Evolutionary conservation across 2,329 filamentous ascomycete species (phyloP), one percentile per base, ranked within the genome.

Genomic region (Paradendryphiella salina): DNA sequence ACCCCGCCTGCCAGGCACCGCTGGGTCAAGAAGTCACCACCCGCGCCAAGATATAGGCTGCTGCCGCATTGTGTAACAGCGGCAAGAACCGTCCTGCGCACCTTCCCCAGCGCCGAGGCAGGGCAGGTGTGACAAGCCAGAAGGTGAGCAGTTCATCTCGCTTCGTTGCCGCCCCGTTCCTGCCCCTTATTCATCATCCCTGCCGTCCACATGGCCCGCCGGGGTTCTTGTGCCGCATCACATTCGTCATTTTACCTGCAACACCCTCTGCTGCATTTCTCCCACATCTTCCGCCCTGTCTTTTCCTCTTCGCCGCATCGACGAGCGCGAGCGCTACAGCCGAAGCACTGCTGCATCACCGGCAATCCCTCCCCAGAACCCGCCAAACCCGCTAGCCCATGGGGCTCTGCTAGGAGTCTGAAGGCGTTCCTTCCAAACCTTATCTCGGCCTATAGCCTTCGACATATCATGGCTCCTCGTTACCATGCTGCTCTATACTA

Each of bases 131-230:
- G 58, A 59, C 52, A 38, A 58, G 50, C 50, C 59, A 59, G 46
- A 61, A 68, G 65, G 69, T 71, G 57, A 69, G 67, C 61, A 60
- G 43, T 42, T 54, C 54, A 70, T 68, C 59, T 68, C 67, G 63
- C 64, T 69, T 67, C 59, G 51, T 50, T 48, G 50, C 56, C 56
- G 48, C 61, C 48, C 59, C 56, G 49, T 39, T 46, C 47, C 43
- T 39, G 28, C 38, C 50, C 42, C 33, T 33, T 37, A 34, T 38
- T 40, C 51, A 28, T 21, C 54, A 71, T 69, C 65, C 67, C 62
- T 70, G 66, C 53, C 57, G 26, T 49, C 39, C 67, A 71, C 66
- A 70, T 71, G 69, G 68, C 65, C 14, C 26, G 52, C 58, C 42
- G 57, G 60, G 39, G 60, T 56, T 56, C 51, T 41, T 42, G 54